phyloP scores from a whole-genome alignment of 2,329 filamentous ascomycete genomes.

The Colletotrichum sp. region DNA sequence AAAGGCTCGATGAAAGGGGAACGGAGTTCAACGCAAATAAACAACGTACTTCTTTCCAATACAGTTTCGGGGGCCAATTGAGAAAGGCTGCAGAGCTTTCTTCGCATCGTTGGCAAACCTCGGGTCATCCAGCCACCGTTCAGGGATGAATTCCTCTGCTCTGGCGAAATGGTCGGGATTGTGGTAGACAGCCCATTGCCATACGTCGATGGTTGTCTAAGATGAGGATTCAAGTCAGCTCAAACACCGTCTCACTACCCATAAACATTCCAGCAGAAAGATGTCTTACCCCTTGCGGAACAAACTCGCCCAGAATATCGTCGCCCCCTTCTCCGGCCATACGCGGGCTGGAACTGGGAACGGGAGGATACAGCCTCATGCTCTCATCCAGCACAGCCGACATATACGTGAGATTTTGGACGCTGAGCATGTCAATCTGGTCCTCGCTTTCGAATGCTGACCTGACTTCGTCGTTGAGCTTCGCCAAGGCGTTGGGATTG shows the following conservation, averaged over 20 bases:
- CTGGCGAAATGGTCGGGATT: not conserved
- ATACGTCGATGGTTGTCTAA: not conserved
- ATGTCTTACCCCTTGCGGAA: slow-evolving; percentile 32
- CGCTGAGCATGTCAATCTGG: slow-evolving; percentile 37
- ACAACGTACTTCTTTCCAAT: not conserved
- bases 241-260: fast-evolving
- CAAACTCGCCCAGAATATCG: slow-evolving; percentile 29
- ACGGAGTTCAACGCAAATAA: not conserved
- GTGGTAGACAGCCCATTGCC: not conserved
- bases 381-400: slow-evolving; percentile 44
- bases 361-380: slow-evolving; percentile 42
- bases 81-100: not conserved
- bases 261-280: not conserved
- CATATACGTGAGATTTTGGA: slow-evolving; percentile 38
- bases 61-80: not conserved
- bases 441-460: slow-evolving; percentile 32
- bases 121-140: not conserved
- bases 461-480: slow-evolving; percentile 40
- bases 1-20: no score
- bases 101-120: not conserved
- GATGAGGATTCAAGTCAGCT: no score
- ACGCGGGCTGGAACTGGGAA: slow-evolving; percentile 26
- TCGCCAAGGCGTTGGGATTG: slow-evolving; percentile 31
- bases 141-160: not conserved
- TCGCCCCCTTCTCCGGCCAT: slow-evolving; percentile 33